phyloP scores from a whole-genome alignment of 176 grass and related monocot genomes.

The Hyparrhenia diplandra region DNA sequence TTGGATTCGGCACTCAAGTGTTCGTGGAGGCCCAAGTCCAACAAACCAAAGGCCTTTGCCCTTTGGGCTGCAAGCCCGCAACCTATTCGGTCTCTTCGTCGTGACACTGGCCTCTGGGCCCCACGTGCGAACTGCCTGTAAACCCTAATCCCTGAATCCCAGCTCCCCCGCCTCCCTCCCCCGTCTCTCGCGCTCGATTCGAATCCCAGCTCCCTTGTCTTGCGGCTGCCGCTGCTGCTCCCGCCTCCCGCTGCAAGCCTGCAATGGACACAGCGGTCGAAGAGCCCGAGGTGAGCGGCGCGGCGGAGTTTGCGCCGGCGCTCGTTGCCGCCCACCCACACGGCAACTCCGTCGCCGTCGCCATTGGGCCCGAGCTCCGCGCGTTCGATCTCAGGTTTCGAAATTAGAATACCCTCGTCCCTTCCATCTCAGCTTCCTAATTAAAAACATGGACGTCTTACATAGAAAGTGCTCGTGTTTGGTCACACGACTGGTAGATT shows the following conservation, averaged over 20 bases:
- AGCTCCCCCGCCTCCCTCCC: neutral
- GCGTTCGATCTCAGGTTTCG: constrained; percentile 73
- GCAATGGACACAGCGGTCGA: constrained; percentile 43
- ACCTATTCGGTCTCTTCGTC: neutral
- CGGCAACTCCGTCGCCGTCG: constrained; percentile 60
- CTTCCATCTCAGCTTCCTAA: neutral
- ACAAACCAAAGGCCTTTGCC: neutral
- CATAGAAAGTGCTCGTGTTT: neutral
- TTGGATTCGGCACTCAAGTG: neutral
- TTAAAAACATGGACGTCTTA: neutral
- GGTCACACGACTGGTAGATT: neutral
- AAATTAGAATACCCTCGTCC: neutral
- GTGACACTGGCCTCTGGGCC: neutral
- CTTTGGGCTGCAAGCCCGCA: neutral
- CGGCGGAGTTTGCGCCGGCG: constrained; percentile 69
- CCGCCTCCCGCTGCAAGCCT: neutral
- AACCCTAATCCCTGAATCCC: constrained; percentile 34
- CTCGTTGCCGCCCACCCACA: constrained; percentile 60
- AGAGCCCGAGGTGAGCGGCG: constrained; percentile 54
- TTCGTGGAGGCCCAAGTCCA: neutral
- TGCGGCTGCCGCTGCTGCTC: neutral
- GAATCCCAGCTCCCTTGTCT: constrained; percentile 1
- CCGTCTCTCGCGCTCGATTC: constrained; percentile 31
- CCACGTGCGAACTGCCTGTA: neutral
- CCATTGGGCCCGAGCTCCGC: constrained; percentile 79